Percentiles rank a stretch among this genome's conserved stretches.
Evolutionary conservation across 1,284 basidiomycete genomes (phyloP).

Genomic region (Mycosarcoma maydis): DNA sequence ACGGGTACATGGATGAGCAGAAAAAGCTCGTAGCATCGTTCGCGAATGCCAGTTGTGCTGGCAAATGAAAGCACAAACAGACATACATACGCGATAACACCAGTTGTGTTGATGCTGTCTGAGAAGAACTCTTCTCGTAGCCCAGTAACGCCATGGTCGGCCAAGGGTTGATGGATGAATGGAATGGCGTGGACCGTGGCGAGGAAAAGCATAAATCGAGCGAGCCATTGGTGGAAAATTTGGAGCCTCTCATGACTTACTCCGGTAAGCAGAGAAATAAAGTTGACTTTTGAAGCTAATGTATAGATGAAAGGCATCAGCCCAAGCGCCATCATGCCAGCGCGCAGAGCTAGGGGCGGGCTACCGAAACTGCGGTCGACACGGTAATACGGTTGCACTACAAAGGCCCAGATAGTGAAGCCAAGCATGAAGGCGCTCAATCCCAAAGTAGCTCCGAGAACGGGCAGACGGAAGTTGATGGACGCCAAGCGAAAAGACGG

Average conservation of each 20-base stretch:
- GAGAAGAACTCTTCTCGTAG: slow-evolving; percentile 42
- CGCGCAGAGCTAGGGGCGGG: slow-evolving; percentile 55
- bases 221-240: slow-evolving; percentile 62
- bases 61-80: slow-evolving; percentile 52
- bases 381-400: slow-evolving; percentile 56
- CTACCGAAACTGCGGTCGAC: slow-evolving; percentile 41
- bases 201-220: slow-evolving; percentile 58
- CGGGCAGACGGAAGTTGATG: slow-evolving; percentile 42
- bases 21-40: slow-evolving; percentile 62
- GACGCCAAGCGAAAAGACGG: slow-evolving; percentile 21
- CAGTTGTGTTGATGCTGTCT: slow-evolving; percentile 51
- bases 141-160: slow-evolving; percentile 40
- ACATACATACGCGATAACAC: slow-evolving; percentile 51
- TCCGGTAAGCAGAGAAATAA: slow-evolving; percentile 56
- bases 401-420: slow-evolving; percentile 48
- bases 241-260: slow-evolving; percentile 57
- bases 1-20: slow-evolving; percentile 56
- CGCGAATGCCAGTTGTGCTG: slow-evolving; percentile 50
- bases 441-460: slow-evolving; percentile 34
- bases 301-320: slow-evolving; percentile 61
- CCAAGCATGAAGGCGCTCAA: slow-evolving; percentile 43
- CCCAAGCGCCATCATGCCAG: slow-evolving; percentile 57
- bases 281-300: slow-evolving; percentile 58
- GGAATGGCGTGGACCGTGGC: slow-evolving; percentile 57
- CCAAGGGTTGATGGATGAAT: slow-evolving; percentile 54